These are phyloP conservation scores for Plasmodium sp. DNA, from an alignment of 169 alveolate species.

Conservation along the genomic window DNA sequence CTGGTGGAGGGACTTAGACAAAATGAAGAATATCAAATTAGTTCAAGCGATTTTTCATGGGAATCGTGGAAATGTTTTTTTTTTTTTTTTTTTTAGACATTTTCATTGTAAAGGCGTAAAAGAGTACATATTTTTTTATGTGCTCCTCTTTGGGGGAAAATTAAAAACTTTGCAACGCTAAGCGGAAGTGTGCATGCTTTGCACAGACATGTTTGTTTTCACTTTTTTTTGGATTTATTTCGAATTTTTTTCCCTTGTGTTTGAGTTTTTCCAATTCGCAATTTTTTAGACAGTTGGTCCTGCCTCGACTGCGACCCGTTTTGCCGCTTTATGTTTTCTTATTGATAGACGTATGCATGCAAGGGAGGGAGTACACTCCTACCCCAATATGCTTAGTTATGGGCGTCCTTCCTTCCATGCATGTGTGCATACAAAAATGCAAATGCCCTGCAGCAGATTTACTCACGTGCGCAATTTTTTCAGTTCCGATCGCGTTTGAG, in stretches of 20 bases:
- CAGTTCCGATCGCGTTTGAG: not conserved
- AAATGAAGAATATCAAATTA: not conserved
- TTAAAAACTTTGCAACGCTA: not conserved
- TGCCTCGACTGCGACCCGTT: not conserved
- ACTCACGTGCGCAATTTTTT: not conserved
- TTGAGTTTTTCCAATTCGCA: not conserved
- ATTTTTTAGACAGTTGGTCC: not conserved
- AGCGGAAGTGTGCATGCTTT: not conserved
- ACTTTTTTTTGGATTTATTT: not conserved
- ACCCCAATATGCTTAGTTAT: not conserved
- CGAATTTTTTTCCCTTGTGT: not conserved
- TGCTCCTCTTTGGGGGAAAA: not conserved
- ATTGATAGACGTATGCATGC: not conserved
- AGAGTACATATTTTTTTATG: not conserved
- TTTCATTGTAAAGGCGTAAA: not conserved
- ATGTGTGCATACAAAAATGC: not conserved
- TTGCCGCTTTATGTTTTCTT: conserved; percentile 9
- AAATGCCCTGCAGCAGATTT: not conserved
- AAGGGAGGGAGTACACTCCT: not conserved
- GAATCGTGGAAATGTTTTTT: not conserved
- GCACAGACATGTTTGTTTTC: not conserved
- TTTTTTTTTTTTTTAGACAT: not conserved
- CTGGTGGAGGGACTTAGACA: not conserved
- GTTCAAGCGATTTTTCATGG: not conserved
- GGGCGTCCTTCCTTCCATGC: not conserved